Base-by-base conservation (phyloP, 192 early-diverging fungal genomes). In the Coemansia sp. region DNA sequence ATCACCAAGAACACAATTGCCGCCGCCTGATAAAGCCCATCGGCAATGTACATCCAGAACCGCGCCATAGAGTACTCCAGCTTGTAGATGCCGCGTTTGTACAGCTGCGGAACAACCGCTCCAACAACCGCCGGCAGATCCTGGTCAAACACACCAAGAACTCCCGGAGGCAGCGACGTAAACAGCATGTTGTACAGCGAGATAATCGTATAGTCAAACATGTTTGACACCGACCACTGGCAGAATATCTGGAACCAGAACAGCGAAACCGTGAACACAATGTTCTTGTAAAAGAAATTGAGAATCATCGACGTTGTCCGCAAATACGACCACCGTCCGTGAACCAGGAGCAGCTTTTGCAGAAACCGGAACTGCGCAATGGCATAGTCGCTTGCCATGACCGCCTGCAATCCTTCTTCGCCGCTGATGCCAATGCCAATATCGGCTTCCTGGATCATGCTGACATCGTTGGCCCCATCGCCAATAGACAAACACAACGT, bases 391-490 rank as follows among this genome's bases (percentile, higher is more conserved):
- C 90, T 86, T 4, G 94, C 91, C 92, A 95, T 93, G 8, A 89
- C 91, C 1, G 96, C 96, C 71, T 98, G 95, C 74, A 95, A 71
- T 10, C 96, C 96, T 79, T 98, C 96, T 68, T 95, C 90, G 48
- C 96, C 96, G 15, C 91, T 89, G 63, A 98, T 96, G 26, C 96
- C 96, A 38, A 98, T 81, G 47, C 96, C 96, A 18, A 98, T 87
- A 76, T 98, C 91, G 40, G 96, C 95, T 49, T 93, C 95, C 80
- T 99, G 97, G 67, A 99, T 99, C 97, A 99, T 99, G 41, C 88
- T 88, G 15, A 99, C 95, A 75, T 99, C 97, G 75, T 99, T 99
- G 13, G 95, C 97, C 40, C 95, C 92, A 84, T 99, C 97, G 32
- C 97, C 97, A 49, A 99, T 95, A 5, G 95, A 92, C 58, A 99